These are phyloP conservation scores for Fusarium poae DNA, from an alignment of 2,329 filamentous ascomycete species.

Conservation along the genomic window DNA sequence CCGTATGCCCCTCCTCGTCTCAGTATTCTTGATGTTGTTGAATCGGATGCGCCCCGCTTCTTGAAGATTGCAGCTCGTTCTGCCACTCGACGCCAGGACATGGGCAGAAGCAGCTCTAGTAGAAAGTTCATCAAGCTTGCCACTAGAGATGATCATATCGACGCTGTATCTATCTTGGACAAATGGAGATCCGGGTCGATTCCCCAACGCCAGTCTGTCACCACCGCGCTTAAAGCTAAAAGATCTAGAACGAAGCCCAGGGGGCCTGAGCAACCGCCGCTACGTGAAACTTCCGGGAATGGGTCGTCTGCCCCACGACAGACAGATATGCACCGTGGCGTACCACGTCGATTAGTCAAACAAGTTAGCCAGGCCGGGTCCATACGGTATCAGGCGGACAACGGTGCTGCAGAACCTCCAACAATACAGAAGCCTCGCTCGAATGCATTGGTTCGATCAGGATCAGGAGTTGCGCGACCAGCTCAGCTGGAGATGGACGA, in stretches of 20 bases:
- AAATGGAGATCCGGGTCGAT: slow-evolving; percentile 70
- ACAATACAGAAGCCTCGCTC: slow-evolving; percentile 8
- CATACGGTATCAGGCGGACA: slow-evolving; percentile 44
- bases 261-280: slow-evolving; percentile 29
- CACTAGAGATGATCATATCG: slow-evolving; percentile 70
- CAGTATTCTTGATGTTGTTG: slow-evolving; percentile 72
- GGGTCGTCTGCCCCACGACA: slow-evolving; percentile 15
- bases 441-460: slow-evolving; percentile 22
- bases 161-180: slow-evolving; percentile 65
- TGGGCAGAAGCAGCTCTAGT: slow-evolving; percentile 68
- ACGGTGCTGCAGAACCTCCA: not conserved
- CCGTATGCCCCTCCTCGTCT: slow-evolving; percentile 59
- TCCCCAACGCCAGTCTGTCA: slow-evolving; percentile 56
- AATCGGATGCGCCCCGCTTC: slow-evolving; percentile 66
- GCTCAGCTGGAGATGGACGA: slow-evolving; percentile 69
- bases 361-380: slow-evolving; percentile 48
- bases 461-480: slow-evolving; percentile 55
- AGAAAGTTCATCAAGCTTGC: slow-evolving; percentile 72
- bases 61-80: slow-evolving; percentile 72
- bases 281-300: slow-evolving; percentile 46
- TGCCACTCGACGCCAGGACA: slow-evolving; percentile 60
- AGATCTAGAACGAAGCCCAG: slow-evolving; percentile 19
- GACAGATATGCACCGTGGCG: slow-evolving; percentile 1
- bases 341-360: slow-evolving; percentile 50
- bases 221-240: slow-evolving; percentile 42